Percentiles rank a stretch among this genome's conserved stretches.
Conservation (phyloP, 1,284 basidiomycete genomes). For the Rhizoctonia solani region DNA sequence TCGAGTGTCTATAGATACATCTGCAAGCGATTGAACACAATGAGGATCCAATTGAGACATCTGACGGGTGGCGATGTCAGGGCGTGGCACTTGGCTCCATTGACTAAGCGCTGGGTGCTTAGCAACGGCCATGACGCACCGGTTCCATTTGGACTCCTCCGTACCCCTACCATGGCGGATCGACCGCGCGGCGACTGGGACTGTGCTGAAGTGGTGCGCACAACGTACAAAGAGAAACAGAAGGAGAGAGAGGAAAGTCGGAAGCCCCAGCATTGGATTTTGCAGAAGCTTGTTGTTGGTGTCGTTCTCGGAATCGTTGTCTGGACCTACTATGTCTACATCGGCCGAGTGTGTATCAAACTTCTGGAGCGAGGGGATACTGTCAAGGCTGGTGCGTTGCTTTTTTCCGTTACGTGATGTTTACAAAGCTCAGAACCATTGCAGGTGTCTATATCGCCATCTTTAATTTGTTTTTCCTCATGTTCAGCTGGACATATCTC, state of each 20-base stretch:
- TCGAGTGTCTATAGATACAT: too few species aligned
- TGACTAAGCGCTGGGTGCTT: not conserved
- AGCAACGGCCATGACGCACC: conserved; percentile 6
- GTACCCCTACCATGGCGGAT: conserved; percentile 14
- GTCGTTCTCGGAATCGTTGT: conserved; percentile 59
- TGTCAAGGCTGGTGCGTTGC: conserved; percentile 12
- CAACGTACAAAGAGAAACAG: not conserved
- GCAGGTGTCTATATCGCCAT: conserved; percentile 63
- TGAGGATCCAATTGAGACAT: too few species aligned
- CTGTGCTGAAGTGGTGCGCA: conserved; percentile 8
- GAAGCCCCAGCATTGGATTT: conserved; percentile 62
- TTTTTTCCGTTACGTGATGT: not conserved
- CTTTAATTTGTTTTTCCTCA: conserved; percentile 63
- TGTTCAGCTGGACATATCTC: conserved; percentile 72
- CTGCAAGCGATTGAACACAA: too few species aligned
- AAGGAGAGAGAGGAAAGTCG: not conserved
- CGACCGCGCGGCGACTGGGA: conserved; percentile 19
- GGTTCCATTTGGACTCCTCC: not conserved
- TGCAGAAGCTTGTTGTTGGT: conserved; percentile 60
- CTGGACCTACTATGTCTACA: conserved; percentile 71
- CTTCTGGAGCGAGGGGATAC: conserved; percentile 54
- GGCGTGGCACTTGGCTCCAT: too few species aligned
- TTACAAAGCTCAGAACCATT: not conserved
- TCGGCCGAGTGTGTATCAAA: conserved; percentile 65
- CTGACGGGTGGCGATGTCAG: too few species aligned